Evolutionary conservation across 192 early-diverging fungal species (phyloP).

Genomic region (Coemansia sp.): DNA sequence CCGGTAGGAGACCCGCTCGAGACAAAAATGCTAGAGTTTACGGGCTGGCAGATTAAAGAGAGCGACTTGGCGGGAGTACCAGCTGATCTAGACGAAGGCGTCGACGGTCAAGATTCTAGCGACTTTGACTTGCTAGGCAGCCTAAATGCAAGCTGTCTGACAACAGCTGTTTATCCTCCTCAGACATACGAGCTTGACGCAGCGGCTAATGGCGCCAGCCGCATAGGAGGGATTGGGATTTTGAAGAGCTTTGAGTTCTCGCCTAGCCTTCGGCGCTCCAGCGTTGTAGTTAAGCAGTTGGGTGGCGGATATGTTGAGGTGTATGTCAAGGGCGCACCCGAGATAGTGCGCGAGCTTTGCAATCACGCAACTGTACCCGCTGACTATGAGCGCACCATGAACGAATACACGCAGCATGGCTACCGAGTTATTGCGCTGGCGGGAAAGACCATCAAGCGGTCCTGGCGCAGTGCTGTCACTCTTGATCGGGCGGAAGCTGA

Average conservation of each 20-base stretch:
- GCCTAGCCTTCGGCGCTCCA: conserved; percentile 80
- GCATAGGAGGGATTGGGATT: conserved; percentile 50
- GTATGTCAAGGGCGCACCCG: conserved; percentile 97
- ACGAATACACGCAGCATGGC: conserved; percentile 83
- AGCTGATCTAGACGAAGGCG: not conserved
- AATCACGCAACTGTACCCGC: conserved; percentile 66
- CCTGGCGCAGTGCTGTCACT: conserved; percentile 52
- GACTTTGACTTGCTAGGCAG: not conserved
- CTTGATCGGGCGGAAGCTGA: conserved; percentile 72
- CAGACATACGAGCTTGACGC: not conserved
- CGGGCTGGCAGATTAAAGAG: conserved; percentile 88
- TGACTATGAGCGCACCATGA: conserved; percentile 69
- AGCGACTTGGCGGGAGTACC: conserved; percentile 29
- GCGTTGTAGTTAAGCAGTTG: conserved; percentile 69
- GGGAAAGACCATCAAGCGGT: conserved; percentile 55
- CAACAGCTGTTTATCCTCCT: conserved; percentile 2
- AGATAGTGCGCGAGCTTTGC: conserved; percentile 84
- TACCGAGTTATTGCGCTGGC: conserved; percentile 94
- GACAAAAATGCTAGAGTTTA: conserved; percentile 94
- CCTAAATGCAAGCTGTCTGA: conserved; percentile 25
- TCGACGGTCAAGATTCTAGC: not conserved
- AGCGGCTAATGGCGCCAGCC: not conserved
- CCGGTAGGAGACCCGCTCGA: conserved; percentile 95
- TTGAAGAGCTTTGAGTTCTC: conserved; percentile 87
- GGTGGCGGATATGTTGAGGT: conserved; percentile 27